phyloP scores from a whole-genome alignment of 1,139 yeast genomes.

The Meyerozyma smithsonii region DNA sequence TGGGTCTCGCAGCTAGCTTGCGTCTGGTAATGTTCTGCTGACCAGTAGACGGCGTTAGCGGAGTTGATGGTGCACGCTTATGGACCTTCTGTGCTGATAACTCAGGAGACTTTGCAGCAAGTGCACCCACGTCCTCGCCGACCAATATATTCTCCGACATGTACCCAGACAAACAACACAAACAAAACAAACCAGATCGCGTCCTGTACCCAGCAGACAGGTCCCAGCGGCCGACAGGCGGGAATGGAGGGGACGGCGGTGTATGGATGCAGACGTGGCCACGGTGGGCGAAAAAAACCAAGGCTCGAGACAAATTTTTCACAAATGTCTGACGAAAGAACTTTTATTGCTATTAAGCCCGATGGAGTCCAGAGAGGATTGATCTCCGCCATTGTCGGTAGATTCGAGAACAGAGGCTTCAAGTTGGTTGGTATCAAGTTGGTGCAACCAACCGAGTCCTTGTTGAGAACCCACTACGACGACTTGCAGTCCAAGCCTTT shows the following conservation, averaged over 20 bases:
- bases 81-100: not conserved
- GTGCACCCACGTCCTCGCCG: not conserved
- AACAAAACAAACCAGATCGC: not conserved
- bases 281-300: not conserved
- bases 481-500: constrained; percentile 96
- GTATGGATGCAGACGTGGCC: not conserved
- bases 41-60: constrained; percentile 3
- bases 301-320: not conserved
- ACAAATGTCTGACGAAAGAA: constrained; percentile 72
- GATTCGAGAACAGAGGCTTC: constrained; percentile 97
- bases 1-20: not conserved
- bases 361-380: constrained; percentile 99
- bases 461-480: constrained; percentile 90
- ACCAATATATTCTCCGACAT: not conserved
- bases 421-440: constrained; percentile 95
- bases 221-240: no score
- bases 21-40: constrained; percentile 6
- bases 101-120: not conserved
- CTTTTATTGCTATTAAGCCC: constrained; percentile 98
- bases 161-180: not conserved
- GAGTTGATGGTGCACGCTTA: not conserved
- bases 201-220: no score
- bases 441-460: constrained; percentile 78
- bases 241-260: no score
- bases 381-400: constrained; percentile 80